phyloP scores from a whole-genome alignment of 148 eudicot species.

The Rhododendron griersonianum region DNA sequence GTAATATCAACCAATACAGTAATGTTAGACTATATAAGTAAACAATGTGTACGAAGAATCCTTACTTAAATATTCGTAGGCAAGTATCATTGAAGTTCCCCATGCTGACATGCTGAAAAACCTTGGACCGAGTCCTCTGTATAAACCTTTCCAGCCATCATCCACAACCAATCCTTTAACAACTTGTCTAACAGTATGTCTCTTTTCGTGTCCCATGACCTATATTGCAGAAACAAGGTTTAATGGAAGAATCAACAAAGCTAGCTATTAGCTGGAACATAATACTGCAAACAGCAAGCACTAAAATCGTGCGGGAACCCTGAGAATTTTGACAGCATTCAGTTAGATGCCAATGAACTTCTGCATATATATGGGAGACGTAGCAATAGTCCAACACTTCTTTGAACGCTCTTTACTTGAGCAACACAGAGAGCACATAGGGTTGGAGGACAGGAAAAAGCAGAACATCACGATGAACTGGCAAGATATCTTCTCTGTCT shows the following conservation, averaged over 20 bases:
- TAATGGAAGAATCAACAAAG: background rate
- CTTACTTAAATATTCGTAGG: slow-evolving; percentile 94
- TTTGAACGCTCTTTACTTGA: background rate
- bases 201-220: slow-evolving; percentile 69
- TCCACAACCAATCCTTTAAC: slow-evolving; percentile 64
- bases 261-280: slow-evolving; percentile 5
- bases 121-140: slow-evolving; percentile 94
- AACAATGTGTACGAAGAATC: slow-evolving; percentile 3
- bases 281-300: background rate
- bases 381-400: background rate
- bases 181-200: slow-evolving; percentile 64
- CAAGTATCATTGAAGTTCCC: slow-evolving; percentile 98
- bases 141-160: slow-evolving; percentile 93
- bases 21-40: background rate
- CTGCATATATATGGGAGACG: background rate
- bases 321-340: background rate
- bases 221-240: slow-evolving; percentile 17
- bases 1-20: background rate
- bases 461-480: background rate
- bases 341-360: background rate
- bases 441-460: background rate
- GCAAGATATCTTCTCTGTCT: background rate
- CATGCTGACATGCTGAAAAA: slow-evolving; percentile 99
- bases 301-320: background rate
- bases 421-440: background rate